Evolutionary conservation across 257 asterid genomes (phyloP).

Genomic region (Lithospermum erythrorhizon): DNA sequence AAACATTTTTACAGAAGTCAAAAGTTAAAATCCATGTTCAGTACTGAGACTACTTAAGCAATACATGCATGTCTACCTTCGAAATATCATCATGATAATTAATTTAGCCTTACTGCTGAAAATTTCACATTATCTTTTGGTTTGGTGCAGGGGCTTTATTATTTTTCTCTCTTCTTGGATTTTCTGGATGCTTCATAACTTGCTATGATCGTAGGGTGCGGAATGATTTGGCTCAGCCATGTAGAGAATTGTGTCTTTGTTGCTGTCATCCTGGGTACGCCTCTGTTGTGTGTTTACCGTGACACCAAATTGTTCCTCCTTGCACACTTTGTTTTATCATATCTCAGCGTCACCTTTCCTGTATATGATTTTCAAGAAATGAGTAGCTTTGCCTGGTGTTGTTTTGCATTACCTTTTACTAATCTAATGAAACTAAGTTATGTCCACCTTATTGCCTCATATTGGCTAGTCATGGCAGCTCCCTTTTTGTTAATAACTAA

Average conservation of each 20-base stretch:
- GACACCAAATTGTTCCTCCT: conserved; percentile 1
- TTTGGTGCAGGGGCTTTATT: conserved; percentile 65
- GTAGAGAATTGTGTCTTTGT: conserved; percentile 88
- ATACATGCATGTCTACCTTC: neutral
- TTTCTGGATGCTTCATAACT: conserved; percentile 91
- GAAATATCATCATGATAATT: neutral
- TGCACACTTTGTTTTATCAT: conserved; percentile 4
- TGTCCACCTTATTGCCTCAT: too few relatives aligned
- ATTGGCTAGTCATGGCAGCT: neutral
- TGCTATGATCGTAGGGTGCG: conserved; percentile 97
- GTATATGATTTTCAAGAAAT: neutral
- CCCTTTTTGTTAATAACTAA: too few relatives aligned
- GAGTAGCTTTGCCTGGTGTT: neutral
- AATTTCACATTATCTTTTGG: neutral
- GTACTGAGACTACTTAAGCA: neutral
- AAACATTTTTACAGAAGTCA: neutral
- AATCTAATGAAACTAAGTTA: too few relatives aligned
- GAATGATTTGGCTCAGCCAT: conserved; percentile 93
- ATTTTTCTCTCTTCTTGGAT: conserved; percentile 83
- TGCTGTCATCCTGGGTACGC: conserved; percentile 95
- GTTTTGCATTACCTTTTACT: neutral
- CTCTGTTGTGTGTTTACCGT: conserved; percentile 7
- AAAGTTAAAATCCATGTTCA: neutral
- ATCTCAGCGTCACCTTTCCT: neutral
- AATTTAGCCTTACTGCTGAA: neutral